phyloP scores from a whole-genome alignment of 345 rosid species.

The Brassica juncea region DNA sequence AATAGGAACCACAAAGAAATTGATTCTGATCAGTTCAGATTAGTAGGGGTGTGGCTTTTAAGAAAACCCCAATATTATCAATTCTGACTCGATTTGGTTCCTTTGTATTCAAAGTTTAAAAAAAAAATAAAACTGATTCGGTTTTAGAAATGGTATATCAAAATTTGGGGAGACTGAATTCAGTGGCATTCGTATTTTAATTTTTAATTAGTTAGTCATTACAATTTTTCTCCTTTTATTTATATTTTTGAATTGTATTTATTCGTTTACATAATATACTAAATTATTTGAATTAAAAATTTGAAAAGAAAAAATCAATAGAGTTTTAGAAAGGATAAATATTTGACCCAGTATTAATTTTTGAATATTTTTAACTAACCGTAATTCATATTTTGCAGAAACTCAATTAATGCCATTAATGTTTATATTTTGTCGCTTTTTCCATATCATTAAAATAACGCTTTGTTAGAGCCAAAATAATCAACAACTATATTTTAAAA shows the following conservation, averaged over 20 bases:
- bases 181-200: background rate
- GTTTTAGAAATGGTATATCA: background rate
- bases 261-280: background rate
- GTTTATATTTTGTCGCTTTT: background rate
- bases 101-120: too few relatives aligned
- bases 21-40: background rate
- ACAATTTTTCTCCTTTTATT: background rate
- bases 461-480: background rate
- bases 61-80: too few relatives aligned
- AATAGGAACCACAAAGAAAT: background rate
- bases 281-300: background rate
- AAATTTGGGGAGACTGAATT: background rate
- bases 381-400: background rate
- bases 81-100: too few relatives aligned
- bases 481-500: background rate
- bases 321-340: background rate
- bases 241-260: background rate
- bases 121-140: too few relatives aligned
- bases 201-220: background rate
- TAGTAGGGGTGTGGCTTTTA: too few relatives aligned
- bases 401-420: background rate
- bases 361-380: background rate
- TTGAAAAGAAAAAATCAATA: background rate
- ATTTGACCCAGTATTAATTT: background rate
- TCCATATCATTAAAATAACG: background rate